These are phyloP conservation scores for Dianthus caryophyllus DNA, from an alignment of 148 eudicot species.

Conservation along the genomic window DNA sequence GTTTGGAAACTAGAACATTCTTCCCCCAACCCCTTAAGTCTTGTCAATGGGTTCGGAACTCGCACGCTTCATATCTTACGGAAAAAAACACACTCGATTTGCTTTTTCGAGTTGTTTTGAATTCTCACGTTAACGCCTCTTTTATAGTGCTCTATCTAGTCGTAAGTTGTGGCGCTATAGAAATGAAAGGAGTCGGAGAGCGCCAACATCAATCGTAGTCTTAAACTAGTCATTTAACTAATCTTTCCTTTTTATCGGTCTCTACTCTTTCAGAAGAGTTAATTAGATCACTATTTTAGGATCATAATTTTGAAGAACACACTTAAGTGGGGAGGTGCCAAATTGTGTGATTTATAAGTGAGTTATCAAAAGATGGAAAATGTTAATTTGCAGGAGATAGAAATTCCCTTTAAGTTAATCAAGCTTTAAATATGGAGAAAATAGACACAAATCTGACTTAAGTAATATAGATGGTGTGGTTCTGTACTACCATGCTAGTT, in stretches of 20 bases:
- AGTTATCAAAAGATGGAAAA: slow-evolving; percentile 5
- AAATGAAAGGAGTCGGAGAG: too few relatives aligned
- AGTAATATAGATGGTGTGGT: not conserved
- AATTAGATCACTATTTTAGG: not conserved
- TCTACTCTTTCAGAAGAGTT: not conserved
- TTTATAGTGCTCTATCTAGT: not conserved
- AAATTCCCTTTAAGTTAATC: not conserved
- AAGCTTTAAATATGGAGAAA: slow-evolving; percentile 3
- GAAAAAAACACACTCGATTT: not conserved
- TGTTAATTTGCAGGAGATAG: slow-evolving; percentile 6
- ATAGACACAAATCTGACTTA: slow-evolving; percentile 4
- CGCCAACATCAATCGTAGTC: too few relatives aligned
- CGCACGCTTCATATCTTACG: not conserved
- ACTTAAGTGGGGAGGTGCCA: not conserved
- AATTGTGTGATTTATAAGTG: slow-evolving; percentile 2
- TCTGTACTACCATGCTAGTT: slow-evolving; percentile 9
- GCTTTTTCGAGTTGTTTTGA: not conserved
- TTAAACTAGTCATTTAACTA: too few relatives aligned
- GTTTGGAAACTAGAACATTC: not conserved
- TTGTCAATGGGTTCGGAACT: not conserved
- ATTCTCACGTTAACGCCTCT: not conserved
- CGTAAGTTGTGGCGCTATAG: not conserved
- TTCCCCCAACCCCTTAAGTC: not conserved
- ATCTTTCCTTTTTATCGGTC: not conserved
- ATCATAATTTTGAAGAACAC: not conserved